Conservation (phyloP, 306 rosid species). For the Vigna nakashimae region DNA sequence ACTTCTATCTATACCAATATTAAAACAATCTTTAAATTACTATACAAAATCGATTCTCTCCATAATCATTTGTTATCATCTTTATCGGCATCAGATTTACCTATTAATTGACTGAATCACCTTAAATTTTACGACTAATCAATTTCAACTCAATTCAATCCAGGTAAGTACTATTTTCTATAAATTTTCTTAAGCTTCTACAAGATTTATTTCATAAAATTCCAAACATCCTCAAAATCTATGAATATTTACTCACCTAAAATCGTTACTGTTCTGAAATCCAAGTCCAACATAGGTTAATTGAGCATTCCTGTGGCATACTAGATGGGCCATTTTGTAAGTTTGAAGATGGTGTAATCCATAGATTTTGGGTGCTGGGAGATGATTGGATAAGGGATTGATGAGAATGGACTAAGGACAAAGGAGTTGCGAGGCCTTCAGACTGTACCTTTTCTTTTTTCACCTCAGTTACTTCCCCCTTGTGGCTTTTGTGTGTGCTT, state of each 20-base stretch:
- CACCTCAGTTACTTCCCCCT: not conserved
- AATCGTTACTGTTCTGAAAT: not conserved
- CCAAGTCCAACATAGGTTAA: not conserved
- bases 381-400: slow-evolving; percentile 39
- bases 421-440: slow-evolving; percentile 26
- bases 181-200: not conserved
- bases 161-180: not conserved
- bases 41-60: not conserved
- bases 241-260: not conserved
- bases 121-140: not conserved
- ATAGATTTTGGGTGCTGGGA: not conserved
- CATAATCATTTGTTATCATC: not conserved
- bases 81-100: not conserved
- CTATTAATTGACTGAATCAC: not conserved
- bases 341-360: slow-evolving; percentile 12
- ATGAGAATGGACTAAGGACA: slow-evolving; percentile 37
- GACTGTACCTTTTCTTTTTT: not conserved
- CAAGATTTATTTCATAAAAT: not conserved
- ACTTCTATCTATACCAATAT: not conserved
- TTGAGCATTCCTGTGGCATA: not conserved
- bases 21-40: not conserved
- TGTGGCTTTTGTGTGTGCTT: not conserved
- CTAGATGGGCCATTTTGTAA: not conserved
- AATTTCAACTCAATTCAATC: not conserved
- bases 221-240: not conserved